Evolutionary conservation across 495 filamentous ascomycete genomes (phyloP), one percentile per base, ranked within the genome.

Genomic region (Hypoxylon lienhwacheense): DNA sequence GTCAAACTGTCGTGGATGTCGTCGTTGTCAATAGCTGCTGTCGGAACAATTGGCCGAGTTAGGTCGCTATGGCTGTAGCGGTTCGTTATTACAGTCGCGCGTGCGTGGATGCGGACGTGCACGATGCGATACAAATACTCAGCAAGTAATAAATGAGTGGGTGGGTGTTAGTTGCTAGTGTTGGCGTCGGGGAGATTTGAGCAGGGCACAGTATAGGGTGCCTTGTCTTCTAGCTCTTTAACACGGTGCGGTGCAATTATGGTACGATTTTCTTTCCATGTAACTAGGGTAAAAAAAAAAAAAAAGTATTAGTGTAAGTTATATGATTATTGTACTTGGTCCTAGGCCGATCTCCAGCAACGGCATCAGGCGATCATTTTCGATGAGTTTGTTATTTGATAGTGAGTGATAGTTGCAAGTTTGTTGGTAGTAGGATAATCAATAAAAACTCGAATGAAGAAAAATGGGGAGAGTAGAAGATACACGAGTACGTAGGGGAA

Each of bases 41-140:
- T 43, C 24, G 29, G 22, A 52, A 44, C 42, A 52, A 55, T 61
- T 61, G 58, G 29, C 35, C 42, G 8, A 29, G 41, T n/a, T 21
- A 32, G 1, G 19, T 43, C 29, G 36, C 28, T 25, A 28, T 47
- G n/a, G n/a, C n/a, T n/a, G n/a, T n/a, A n/a, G n/a, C n/a, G n/a
- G n/a, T n/a, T n/a, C 35, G 43, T 12, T 40, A 41, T 53, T 43
- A 52, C 31, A 29, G 46, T 51, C 49, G 57, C 51, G 57, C 46
- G 35, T 42, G 43, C 26, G 33, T 24, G 51, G 31, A 32, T 41
- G 42, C 28, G 47, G 47, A 61, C 51, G 52, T 61, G 51, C 47
- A 61, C 58, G 52, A 61, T 61, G 58, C 58, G 58, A 61, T 52
- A 45, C 42, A 36, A 49, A n/a, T n/a, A n/a, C n/a, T n/a, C n/a